Base-by-base conservation (phyloP, 192 early-diverging fungal genomes). In the Coemansia sp. region DNA sequence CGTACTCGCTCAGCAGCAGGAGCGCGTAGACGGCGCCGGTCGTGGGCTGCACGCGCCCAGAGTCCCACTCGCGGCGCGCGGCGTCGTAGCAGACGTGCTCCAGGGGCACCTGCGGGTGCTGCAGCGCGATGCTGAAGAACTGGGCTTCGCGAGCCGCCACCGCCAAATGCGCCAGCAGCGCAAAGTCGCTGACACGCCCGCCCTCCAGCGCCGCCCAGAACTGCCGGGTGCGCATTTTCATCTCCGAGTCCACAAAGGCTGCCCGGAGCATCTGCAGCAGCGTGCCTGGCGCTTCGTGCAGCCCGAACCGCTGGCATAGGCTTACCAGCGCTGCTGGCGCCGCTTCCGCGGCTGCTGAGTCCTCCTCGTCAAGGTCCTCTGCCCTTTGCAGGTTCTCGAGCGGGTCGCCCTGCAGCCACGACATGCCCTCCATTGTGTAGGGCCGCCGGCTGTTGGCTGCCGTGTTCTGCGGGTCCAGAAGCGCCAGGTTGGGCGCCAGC, bases 1-100 rank as follows among this genome's bases (percentile, higher is more conserved):
- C 72, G 50, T 75, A 75, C 46, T 75, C 72, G 62, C 72, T 69
- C 5, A 75, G 50, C 44, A 65, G 53, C 30, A 75, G 61, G 48
- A 69, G 45, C 12, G 57, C 65, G 33, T 51, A 65, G 0, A 69
- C 61, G 0, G 58, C 61, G 36, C 58, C 57, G 0, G 62, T 49
- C 1, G 53, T 55, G 3, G 66, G 31, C 16, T 28, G 49, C 2
- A 68, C 72, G 14, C 39, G 57, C 8, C 55, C 65, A 0, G 30
- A 14, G 14, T 42, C 57, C 65, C 65, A 75, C 41, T 64, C 62
- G 41, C 58, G 54, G n/a, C 50, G 61, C 12, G 72, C 65, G 1
- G 65, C 66, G 16, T 53, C 62, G 19, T 47, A 75, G 53, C 61
- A 57, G 28, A 46, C 46, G 6, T 41, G 11, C 38, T 65, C 72